A percentile compares a stretch with the other conserved stretches of the same genome.
Conservation (phyloP, 2,329 filamentous ascomycete genomes). For the Monosporascus sp. region DNA sequence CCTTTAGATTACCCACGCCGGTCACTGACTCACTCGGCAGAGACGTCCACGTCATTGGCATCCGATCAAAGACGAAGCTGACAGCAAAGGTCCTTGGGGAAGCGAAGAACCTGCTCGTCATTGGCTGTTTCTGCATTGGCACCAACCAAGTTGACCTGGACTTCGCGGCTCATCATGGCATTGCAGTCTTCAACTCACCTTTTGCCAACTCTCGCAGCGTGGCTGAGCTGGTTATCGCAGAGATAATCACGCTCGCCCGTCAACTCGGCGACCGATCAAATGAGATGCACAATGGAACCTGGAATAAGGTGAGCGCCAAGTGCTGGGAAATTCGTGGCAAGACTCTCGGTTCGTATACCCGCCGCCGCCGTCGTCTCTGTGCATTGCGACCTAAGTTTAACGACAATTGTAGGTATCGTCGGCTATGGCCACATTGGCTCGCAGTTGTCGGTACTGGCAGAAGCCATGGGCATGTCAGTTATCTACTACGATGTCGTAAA, state of each 20-base stretch:
- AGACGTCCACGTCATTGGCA: conserved; percentile 94
- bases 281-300: conserved; percentile 89
- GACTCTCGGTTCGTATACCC: conserved; percentile 63
- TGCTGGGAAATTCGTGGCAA: conserved; percentile 99
- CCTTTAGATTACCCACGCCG: neutral
- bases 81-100: conserved; percentile 77
- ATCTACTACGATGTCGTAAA: conserved; percentile 96
- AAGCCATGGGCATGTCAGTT: conserved; percentile 96
- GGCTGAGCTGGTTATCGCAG: conserved; percentile 89
- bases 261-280: conserved; percentile 90
- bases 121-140: conserved; percentile 98
- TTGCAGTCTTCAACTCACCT: conserved; percentile 97
- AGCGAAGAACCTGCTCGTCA: conserved; percentile 89
- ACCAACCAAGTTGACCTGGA: conserved; percentile 92
- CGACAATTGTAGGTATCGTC: conserved; percentile 62
- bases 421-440: conserved; percentile 97
- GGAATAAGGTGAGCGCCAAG: conserved; percentile 95
- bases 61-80: conserved; percentile 96
- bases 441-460: conserved; percentile 89
- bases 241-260: conserved; percentile 86
- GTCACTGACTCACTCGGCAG: conserved; percentile 38
- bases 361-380: neutral
- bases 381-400: conserved; percentile 4
- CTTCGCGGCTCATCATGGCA: conserved; percentile 76
- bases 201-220: conserved; percentile 98